Conservation (phyloP, 2,329 filamentous ascomycete genomes). For the Aspergillus sp. region DNA sequence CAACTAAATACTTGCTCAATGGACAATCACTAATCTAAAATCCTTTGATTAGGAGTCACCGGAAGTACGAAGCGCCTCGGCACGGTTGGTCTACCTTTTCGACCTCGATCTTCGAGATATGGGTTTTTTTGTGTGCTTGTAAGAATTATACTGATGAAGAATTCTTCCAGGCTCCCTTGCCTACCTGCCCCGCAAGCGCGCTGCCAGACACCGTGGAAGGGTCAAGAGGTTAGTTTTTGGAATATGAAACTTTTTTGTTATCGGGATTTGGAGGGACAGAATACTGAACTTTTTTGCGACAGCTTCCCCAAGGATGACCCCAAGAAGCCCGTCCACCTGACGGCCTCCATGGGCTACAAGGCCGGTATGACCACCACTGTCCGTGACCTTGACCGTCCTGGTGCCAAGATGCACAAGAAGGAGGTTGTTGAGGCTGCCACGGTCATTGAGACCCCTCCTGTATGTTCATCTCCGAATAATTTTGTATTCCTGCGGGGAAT, state of each 20-base stretch:
- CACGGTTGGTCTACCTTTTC: constrained; percentile 79
- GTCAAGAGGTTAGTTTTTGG: constrained; percentile 80
- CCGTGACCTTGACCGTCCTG: constrained; percentile 97
- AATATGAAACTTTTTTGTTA: constrained; percentile 5
- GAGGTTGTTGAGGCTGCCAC: constrained; percentile 87
- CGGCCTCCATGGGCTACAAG: constrained; percentile 99
- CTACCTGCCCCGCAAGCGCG: constrained; percentile 86
- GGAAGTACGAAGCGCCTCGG: constrained; percentile 82
- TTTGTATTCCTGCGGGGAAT: too few species aligned
- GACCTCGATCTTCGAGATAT: constrained; percentile 44
- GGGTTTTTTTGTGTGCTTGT: constrained; percentile 29
- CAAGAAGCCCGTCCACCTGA: constrained; percentile 99
- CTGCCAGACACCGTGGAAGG: constrained; percentile 91
- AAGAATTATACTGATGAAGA: constrained; percentile 31
- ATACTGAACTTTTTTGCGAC: constrained; percentile 33
- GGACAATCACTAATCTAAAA: constrained; percentile 28
- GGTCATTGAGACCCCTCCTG: constrained; percentile 90
- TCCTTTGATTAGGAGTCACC: constrained; percentile 51
- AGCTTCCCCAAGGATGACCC: constrained; percentile 99
- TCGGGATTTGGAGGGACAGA: constrained; percentile 7
- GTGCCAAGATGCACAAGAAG: constrained; percentile 99
- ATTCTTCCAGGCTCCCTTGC: constrained; percentile 65
- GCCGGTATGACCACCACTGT: constrained; percentile 99
- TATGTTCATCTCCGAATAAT: constrained; percentile 56
- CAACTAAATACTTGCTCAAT: background rate